A percentile compares a stretch with the other conserved stretches of the same genome.
Conservation (phyloP, 2,329 filamentous ascomycete species). For the Cladosporium sp. region DNA sequence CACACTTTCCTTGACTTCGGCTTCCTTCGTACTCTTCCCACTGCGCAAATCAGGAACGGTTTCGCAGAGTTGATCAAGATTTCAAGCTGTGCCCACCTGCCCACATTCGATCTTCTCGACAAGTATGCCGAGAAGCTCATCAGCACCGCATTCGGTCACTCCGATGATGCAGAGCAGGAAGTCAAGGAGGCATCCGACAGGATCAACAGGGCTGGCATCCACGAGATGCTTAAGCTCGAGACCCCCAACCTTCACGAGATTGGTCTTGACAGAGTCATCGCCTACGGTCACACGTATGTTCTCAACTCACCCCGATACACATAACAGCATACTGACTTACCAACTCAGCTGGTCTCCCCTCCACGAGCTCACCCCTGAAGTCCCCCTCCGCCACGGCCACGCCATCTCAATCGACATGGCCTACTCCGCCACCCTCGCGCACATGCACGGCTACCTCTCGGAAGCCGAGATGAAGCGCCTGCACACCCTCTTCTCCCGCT, state of each 20-base stretch:
- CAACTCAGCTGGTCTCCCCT: slow-evolving; percentile 60
- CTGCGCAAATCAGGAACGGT: slow-evolving; percentile 65
- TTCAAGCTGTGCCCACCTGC: slow-evolving; percentile 62
- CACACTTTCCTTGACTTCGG: slow-evolving; percentile 70
- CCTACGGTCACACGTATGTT: slow-evolving; percentile 64
- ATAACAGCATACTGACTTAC: slow-evolving; percentile 8
- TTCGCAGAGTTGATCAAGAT: slow-evolving; percentile 75
- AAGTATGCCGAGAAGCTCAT: slow-evolving; percentile 66
- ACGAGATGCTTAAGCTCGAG: slow-evolving; percentile 69
- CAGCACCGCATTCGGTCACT: slow-evolving; percentile 58
- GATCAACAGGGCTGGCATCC: slow-evolving; percentile 65
- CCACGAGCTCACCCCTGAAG: slow-evolving; percentile 64
- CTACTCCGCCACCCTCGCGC: slow-evolving; percentile 64
- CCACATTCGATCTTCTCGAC: slow-evolving; percentile 64
- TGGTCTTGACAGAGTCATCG: slow-evolving; percentile 66
- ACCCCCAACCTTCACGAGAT: slow-evolving; percentile 70
- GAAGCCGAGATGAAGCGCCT: slow-evolving; percentile 58
- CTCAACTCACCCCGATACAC: background rate
- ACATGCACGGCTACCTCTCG: slow-evolving; percentile 56
- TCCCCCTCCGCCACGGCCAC: slow-evolving; percentile 66
- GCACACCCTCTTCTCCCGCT: slow-evolving; percentile 63
- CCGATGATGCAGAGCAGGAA: slow-evolving; percentile 51
- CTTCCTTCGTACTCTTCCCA: slow-evolving; percentile 64
- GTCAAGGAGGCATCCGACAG: slow-evolving; percentile 58
- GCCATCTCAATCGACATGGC: slow-evolving; percentile 74